Evolutionary conservation across 2,329 filamentous ascomycete species (phyloP), one percentile per base, ranked within the genome.

Genomic region (Penicillium fuscoglaucum): DNA sequence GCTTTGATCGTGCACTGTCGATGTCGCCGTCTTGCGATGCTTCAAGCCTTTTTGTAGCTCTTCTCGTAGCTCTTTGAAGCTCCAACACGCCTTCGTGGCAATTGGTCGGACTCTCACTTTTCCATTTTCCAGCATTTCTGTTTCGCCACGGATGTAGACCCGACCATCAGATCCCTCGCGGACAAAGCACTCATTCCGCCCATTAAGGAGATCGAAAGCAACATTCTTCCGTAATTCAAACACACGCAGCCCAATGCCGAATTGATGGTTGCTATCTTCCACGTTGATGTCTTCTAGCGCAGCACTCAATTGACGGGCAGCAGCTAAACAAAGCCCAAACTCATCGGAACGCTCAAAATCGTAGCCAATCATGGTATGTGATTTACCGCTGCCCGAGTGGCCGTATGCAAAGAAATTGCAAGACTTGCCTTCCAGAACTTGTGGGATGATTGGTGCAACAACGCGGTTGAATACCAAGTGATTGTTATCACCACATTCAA

Each of bases 361-460:
- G 50, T 79, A 79, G 3, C 79, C 79, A 7, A 81, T 70, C 48
- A 78, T 75, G 0, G 75, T 78, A 57, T 78, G 76, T 1, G 75
- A 73, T 58, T 78, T 79, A 0, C 76, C 76, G 53, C 75, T 78
- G 19, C 74, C 74, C 2, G 77, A 77, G 61, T 79, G 76, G 3
- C 77, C 76, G 54, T 79, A 79, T 10, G 76, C 77, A 57, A 78
- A 78, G 64, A 78, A 74, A 51, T 73, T 79, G 67, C 76, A 78
- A 13, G 63, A 74, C 15, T 65, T 66, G 4, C 76, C 76, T 12
- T 64, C 50, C 29, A 78, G 52, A 10, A 79, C 69, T 12, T 62
- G 51, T 1, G 73, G 68, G 0, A 79, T 52, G 0, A 66, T 67
- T 4, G 76, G 74, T 15, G 68, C 65, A 4, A 79, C 72, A 3